These are phyloP conservation scores for Fusarium oxysporum DNA, from an alignment of 2,329 filamentous ascomycete genomes.

Conservation along the genomic window DNA sequence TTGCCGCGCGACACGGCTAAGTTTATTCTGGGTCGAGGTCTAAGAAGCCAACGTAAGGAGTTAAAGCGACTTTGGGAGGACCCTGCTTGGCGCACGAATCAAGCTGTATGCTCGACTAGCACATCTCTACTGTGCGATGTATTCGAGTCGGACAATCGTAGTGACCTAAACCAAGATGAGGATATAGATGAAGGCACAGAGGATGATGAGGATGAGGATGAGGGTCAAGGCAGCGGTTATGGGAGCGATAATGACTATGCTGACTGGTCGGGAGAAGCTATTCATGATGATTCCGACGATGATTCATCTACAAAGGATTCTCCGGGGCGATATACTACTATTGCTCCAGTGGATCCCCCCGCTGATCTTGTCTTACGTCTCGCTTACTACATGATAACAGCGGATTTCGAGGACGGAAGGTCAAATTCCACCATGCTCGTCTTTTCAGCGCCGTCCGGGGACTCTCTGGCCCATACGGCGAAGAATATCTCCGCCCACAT, in stretches of 20 bases:
- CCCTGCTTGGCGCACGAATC: neutral
- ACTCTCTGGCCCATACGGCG: neutral
- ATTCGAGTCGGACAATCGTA: neutral
- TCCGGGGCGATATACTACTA: rapidly evolving
- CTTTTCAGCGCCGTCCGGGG: neutral
- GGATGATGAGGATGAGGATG: too few relatives aligned
- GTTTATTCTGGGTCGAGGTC: too few relatives aligned
- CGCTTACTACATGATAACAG: neutral
- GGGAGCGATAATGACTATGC: too few relatives aligned
- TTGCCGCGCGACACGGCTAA: too few relatives aligned
- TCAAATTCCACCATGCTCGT: neutral
- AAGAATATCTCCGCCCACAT: neutral
- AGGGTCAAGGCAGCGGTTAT: neutral
- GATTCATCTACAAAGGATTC: neutral
- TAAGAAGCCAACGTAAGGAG: neutral
- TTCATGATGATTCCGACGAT: neutral
- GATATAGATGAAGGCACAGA: too few relatives aligned
- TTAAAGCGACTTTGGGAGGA: neutral
- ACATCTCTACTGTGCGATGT: too few relatives aligned
- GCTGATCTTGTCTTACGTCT: neutral
- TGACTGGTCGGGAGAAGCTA: neutral
- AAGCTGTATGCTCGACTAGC: too few relatives aligned
- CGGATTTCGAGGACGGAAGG: neutral
- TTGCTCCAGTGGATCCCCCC: neutral
- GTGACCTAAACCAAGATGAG: neutral